Conservation (phyloP, 202 grass and related monocot genomes). For the Carex sylvatica region DNA sequence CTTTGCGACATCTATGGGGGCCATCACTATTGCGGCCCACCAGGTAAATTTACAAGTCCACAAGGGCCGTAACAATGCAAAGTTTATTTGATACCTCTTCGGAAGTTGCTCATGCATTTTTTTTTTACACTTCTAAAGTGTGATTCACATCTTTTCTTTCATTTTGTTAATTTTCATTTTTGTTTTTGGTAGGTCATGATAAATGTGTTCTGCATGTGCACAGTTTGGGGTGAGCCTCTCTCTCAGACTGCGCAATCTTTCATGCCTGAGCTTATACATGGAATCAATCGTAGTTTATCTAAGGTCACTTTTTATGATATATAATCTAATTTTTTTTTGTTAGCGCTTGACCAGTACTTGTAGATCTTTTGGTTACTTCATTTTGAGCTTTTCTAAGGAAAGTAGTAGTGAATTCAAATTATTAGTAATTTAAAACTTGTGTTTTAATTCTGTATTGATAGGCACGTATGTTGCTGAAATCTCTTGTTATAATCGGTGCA, state of each 20-base stretch:
- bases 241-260: conserved; percentile 98
- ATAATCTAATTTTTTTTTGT: conserved; percentile 1
- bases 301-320: conserved; percentile 48
- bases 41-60: conserved; percentile 48
- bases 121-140: conserved; percentile 2
- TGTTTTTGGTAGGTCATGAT: conserved; percentile 89
- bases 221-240: conserved; percentile 95
- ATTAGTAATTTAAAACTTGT: background rate
- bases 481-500: conserved; percentile 75
- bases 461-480: conserved; percentile 90
- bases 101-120: background rate
- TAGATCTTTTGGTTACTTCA: conserved; percentile 1
- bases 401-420: conserved; percentile 5
- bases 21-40: conserved; percentile 78
- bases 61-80: background rate
- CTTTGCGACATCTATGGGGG: conserved; percentile 88
- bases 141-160: background rate
- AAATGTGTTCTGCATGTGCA: conserved; percentile 89
- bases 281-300: conserved; percentile 70
- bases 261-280: conserved; percentile 94
- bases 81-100: conserved; percentile 2
- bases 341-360: background rate
- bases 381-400: background rate
- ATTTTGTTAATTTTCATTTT: conserved; percentile 23
- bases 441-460: conserved; percentile 27